phyloP scores from a whole-genome alignment of 208 protist species.

The Trypanosoma boissoni region DNA sequence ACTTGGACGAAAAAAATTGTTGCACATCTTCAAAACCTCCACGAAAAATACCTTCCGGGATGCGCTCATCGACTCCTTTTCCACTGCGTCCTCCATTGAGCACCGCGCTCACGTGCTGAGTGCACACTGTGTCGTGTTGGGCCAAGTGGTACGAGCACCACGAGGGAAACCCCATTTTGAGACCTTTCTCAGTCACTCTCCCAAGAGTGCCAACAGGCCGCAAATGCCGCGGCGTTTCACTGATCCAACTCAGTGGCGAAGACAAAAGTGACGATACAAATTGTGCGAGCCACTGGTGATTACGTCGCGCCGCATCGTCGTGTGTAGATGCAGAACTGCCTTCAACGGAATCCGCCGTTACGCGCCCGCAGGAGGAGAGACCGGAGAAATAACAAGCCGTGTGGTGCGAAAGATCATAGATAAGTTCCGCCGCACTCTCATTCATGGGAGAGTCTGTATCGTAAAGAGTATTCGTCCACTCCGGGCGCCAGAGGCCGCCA shows the following conservation, averaged over 20 bases:
- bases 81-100: constrained; percentile 58
- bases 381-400: constrained; percentile 61
- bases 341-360: constrained; percentile 6
- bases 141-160: constrained; percentile 83
- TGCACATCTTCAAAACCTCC: constrained; percentile 45
- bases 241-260: constrained; percentile 69
- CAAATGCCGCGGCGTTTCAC: constrained; percentile 57
- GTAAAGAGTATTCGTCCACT: constrained; percentile 37
- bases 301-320: neutral
- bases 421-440: constrained; percentile 13
- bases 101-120: constrained; percentile 66
- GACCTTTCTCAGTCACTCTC: constrained; percentile 1
- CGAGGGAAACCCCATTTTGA: neutral
- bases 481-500: constrained; percentile 67
- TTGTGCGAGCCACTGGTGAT: constrained; percentile 69
- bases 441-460: constrained; percentile 13
- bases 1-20: constrained; percentile 52
- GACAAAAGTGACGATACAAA: constrained; percentile 81
- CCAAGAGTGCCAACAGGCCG: constrained; percentile 43
- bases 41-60: constrained; percentile 63
- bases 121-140: constrained; percentile 76
- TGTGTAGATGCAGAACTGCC: neutral
- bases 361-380: constrained; percentile 64
- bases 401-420: constrained; percentile 71
- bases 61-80: constrained; percentile 41